Conservation (phyloP, 2,329 filamentous ascomycete genomes). For the Diplodia seriata region DNA sequence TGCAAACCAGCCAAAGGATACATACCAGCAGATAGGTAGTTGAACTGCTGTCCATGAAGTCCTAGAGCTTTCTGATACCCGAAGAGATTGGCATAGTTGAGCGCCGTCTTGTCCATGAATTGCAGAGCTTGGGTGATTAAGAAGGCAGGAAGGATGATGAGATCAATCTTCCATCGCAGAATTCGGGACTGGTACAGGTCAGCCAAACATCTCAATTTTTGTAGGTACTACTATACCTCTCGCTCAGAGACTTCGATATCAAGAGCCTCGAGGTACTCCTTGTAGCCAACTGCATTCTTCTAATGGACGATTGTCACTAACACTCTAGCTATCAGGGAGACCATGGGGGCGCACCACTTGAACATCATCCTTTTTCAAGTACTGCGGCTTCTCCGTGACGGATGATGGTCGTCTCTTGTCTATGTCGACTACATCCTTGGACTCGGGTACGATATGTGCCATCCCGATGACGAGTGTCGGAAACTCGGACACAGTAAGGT, state of each 20-base stretch:
- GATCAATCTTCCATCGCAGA: slow-evolving; percentile 39
- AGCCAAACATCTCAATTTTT: neutral
- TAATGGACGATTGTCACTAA: neutral
- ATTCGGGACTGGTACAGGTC: slow-evolving; percentile 30
- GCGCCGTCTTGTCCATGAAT: slow-evolving; percentile 40
- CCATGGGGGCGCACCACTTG: neutral
- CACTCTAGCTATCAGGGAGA: neutral
- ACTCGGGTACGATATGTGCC: too few relatives aligned
- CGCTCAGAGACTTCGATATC: slow-evolving; percentile 34
- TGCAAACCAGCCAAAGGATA: too few relatives aligned
- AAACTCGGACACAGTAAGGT: too few relatives aligned
- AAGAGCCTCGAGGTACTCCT: slow-evolving; percentile 35
- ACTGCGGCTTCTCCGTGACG: too few relatives aligned
- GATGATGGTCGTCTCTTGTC: too few relatives aligned
- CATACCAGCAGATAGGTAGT: slow-evolving; percentile 45
- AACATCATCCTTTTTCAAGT: neutral
- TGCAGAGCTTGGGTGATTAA: slow-evolving; percentile 39
- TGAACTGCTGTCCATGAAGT: slow-evolving; percentile 47
- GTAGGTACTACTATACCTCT: slow-evolving; percentile 28
- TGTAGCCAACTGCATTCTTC: slow-evolving; percentile 37
- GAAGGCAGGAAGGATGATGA: slow-evolving; percentile 40
- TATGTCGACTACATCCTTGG: too few relatives aligned
- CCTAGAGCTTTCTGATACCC: slow-evolving; percentile 46
- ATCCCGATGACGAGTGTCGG: too few relatives aligned
- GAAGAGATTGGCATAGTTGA: slow-evolving; percentile 45